These are phyloP conservation scores for Penicillium capsulatum DNA, from an alignment of 2,329 filamentous ascomycete species.

Conservation along the genomic window DNA sequence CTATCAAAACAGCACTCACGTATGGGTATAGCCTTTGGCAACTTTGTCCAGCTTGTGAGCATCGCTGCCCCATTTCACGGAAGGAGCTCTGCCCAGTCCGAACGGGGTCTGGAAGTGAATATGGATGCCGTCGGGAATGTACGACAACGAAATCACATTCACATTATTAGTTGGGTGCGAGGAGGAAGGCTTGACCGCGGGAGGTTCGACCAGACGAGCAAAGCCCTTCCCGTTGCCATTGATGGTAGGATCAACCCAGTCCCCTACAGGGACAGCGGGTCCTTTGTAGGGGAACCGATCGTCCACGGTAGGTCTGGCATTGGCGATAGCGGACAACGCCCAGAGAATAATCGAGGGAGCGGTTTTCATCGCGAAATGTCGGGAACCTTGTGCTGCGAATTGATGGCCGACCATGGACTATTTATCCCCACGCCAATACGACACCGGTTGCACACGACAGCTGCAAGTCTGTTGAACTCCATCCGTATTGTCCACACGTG, in stretches of 20 bases:
- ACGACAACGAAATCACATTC: conserved; percentile 51
- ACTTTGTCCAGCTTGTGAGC: conserved; percentile 32
- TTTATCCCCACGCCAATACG: no score
- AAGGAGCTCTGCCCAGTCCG: conserved; percentile 45
- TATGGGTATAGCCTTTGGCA: conserved; percentile 40
- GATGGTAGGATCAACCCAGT: conserved; percentile 50
- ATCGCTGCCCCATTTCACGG: conserved; percentile 44
- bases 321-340: conserved; percentile 19
- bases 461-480: no score
- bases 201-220: conserved; percentile 48
- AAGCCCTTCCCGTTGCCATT: conserved; percentile 54
- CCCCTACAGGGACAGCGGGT: conserved; percentile 47
- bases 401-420: no score
- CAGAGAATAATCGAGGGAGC: conserved; percentile 19
- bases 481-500: no score
- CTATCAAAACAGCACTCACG: conserved; percentile 28
- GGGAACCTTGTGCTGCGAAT: no score
- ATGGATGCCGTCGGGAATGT: conserved; percentile 49
- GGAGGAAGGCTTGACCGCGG: conserved; percentile 46
- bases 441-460: no score
- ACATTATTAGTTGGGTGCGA: conserved; percentile 49
- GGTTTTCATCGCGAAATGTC: conserved; percentile 20
- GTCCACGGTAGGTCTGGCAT: conserved; percentile 37
- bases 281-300: conserved; percentile 48
- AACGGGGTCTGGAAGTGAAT: conserved; percentile 54